These are phyloP conservation scores for Oryza officinalis DNA, from an alignment of 176 grass and related monocot species.

Conservation along the genomic window DNA sequence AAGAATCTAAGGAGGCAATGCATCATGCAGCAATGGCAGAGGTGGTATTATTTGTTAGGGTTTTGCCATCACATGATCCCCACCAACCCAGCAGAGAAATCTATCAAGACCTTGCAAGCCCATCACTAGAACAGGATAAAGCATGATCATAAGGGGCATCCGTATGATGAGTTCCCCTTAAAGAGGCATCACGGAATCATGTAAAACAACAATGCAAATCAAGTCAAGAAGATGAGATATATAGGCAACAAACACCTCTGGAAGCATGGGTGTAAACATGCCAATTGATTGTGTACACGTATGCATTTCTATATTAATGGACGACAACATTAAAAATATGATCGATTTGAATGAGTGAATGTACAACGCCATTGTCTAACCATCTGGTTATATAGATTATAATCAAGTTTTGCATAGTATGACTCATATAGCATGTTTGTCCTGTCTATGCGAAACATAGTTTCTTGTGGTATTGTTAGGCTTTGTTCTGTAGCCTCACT, in stretches of 20 bases:
- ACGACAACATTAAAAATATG: background rate
- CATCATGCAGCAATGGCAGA: background rate
- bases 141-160: constrained; percentile 40
- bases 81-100: constrained; percentile 69
- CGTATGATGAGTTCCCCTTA: constrained; percentile 52
- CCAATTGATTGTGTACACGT: background rate
- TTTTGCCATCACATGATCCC: constrained; percentile 63
- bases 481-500: too few species aligned
- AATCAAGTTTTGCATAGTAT: background rate
- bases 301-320: background rate
- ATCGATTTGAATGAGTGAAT: background rate
- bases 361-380: background rate
- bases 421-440: background rate
- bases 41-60: constrained; percentile 36
- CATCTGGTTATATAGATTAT: background rate
- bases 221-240: background rate
- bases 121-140: constrained; percentile 53
- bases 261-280: background rate
- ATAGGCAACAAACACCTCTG: background rate
- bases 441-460: background rate
- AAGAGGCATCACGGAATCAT: constrained; percentile 55
- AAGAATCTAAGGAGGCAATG: constrained; percentile 44
- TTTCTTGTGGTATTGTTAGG: background rate
- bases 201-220: background rate
- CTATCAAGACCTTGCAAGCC: constrained; percentile 52